Evolutionary conservation across 192 early-diverging fungal genomes (phyloP), one percentile per base, ranked within the genome.

Genomic region (Coemansia aciculifera): DNA sequence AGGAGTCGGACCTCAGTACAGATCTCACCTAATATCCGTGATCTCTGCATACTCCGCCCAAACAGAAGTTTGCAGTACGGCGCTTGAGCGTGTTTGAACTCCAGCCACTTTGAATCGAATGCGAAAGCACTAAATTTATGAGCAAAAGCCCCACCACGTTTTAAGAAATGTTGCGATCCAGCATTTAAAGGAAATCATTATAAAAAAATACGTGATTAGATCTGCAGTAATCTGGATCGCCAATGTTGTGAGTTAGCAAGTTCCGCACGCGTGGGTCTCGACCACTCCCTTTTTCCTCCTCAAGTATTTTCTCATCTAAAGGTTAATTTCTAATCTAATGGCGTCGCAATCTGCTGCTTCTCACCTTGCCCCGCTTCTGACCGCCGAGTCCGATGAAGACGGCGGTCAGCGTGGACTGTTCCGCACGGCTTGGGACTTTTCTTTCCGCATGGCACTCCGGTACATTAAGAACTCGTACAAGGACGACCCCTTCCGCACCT

Each of bases 381-480:
- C 43, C 15, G 59, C 12, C 19, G 48, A 31, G 13, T 38, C 67
- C 7, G 39, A 61, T 36, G 34, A 10, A 21, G 42, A 23, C 7
- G 51, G 43, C 32, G 67, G 48, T 23, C 44, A 46, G 24, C 78
- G 56, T 34, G 78, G 78, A 1, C 40, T 75, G 32, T 12, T 81
- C 44, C 78, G 70, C 54, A 75, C 71, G 27, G 78, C 61, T 6
- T 81, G 78, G 78, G 73, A 75, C 60, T 68, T 75, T 66, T 69
- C 73, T 12, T 90, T 90, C 40, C 83, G 79, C n/a, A 87, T 95
- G 63, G 86, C 88, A 3, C 82, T 89, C 73, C 84, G 86, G 69
- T 96, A 98, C 78, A 85, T 96, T 66, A 89, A 91, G 72, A 91
- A 87, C 73, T 94, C 92, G 38, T 92, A 98, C 87, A 94, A 96